These are phyloP conservation scores for Tilletia walkeri DNA, from an alignment of 1,284 basidiomycete genomes.

Conservation along the genomic window DNA sequence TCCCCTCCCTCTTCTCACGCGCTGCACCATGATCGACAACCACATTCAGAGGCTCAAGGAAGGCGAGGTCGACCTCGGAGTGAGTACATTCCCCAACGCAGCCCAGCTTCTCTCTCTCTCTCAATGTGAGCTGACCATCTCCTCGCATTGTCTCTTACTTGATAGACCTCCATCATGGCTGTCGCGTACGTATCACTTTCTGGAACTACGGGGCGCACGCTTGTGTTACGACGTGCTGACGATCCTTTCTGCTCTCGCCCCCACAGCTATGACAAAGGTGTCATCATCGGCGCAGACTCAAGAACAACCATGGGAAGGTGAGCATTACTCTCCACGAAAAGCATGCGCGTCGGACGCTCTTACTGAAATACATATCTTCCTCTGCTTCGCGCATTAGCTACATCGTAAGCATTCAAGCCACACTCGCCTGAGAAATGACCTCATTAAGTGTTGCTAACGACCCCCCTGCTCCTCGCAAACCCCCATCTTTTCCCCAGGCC, in stretches of 20 bases:
- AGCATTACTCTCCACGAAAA: not conserved
- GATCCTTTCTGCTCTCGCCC: not conserved
- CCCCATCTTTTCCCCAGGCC: conserved; percentile 62
- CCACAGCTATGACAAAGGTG: conserved; percentile 74
- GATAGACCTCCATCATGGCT: conserved; percentile 94
- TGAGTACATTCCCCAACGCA: conserved; percentile 23
- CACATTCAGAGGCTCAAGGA: conserved; percentile 41
- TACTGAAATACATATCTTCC: not conserved
- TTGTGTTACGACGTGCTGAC: not conserved
- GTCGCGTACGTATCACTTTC: conserved; percentile 63
- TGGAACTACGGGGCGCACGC: not conserved
- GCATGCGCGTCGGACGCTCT: not conserved
- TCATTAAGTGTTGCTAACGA: not conserved
- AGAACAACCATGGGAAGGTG: conserved; percentile 83
- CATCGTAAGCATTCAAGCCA: not conserved
- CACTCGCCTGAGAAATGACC: not conserved
- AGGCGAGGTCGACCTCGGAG: conserved; percentile 54
- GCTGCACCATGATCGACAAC: conserved; percentile 10
- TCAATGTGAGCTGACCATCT: not conserved
- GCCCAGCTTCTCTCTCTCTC: not conserved
- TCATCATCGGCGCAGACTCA: conserved; percentile 94
- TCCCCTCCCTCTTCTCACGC: not conserved
- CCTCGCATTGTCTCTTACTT: not conserved
- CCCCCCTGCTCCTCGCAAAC: not conserved
- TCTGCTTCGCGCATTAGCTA: not conserved